phyloP scores from a whole-genome alignment of 164 flowering plant genomes.

The Chimonanthus salicifolius region DNA sequence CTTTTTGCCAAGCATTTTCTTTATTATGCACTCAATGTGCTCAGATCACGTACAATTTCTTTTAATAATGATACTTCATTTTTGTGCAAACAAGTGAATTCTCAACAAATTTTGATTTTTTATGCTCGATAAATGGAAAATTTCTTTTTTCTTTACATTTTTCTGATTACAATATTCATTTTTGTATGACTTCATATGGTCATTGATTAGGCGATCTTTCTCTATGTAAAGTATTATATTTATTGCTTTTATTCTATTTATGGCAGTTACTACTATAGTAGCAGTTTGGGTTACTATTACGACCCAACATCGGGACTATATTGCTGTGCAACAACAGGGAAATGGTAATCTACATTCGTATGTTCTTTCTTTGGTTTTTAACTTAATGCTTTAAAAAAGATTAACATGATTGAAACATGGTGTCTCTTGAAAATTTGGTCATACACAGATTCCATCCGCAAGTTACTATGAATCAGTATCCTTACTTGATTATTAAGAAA shows the following conservation, averaged over 20 bases:
- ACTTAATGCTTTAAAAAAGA: not conserved
- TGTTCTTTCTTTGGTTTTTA: not conserved
- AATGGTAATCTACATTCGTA: slow-evolving; percentile 47
- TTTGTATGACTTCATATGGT: not conserved
- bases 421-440: not conserved
- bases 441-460: not conserved
- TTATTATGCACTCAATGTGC: too few relatives aligned
- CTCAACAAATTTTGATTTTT: too few relatives aligned
- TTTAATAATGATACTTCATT: too few relatives aligned
- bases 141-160: too few relatives aligned
- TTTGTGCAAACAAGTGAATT: too few relatives aligned
- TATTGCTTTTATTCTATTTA: not conserved
- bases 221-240: not conserved
- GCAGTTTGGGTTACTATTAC: slow-evolving; percentile 82
- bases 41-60: too few relatives aligned
- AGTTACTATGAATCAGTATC: not conserved
- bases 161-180: too few relatives aligned
- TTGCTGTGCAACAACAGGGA: slow-evolving; percentile 74
- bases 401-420: not conserved
- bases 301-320: slow-evolving; percentile 76
- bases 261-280: slow-evolving; percentile 87
- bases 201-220: not conserved
- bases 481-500: not conserved
- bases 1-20: not conserved
- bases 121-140: too few relatives aligned